Conservation (phyloP, 108 stramenopile genomes). For the Aurantiochytrium sp. region DNA sequence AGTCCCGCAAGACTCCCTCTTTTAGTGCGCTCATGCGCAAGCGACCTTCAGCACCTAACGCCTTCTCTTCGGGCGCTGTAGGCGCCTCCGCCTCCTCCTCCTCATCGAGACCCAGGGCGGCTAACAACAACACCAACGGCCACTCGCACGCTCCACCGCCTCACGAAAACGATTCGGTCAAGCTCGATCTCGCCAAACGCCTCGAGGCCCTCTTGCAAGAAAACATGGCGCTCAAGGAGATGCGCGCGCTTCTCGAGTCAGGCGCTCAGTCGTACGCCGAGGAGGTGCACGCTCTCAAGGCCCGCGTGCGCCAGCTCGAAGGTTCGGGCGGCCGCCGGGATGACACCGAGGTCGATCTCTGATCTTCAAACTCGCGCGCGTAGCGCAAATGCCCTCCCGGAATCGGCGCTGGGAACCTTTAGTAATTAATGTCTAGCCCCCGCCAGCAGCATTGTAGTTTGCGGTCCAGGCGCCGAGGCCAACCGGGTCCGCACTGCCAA, state of each 20-base stretch:
- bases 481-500: no score
- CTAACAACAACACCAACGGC: no score
- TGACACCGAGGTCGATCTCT: background rate
- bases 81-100: no score
- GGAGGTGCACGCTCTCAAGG: background rate
- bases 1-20: background rate
- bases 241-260: background rate
- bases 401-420: no score
- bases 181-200: background rate
- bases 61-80: no score
- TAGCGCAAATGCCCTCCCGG: no score
- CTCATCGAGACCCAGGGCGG: no score
- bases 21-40: background rate
- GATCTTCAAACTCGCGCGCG: no score
- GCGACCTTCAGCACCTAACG: background rate
- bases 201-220: slow-evolving; percentile 7
- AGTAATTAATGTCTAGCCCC: no score
- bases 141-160: background rate
- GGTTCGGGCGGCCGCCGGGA: background rate
- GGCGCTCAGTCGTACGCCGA: background rate
- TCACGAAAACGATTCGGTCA: background rate
- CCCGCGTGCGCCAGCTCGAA: background rate
- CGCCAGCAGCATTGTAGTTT: no score
- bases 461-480: no score
- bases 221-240: slow-evolving; percentile 4